These are phyloP conservation scores for Emericellopsis terricola DNA, from an alignment of 495 filamentous ascomycete genomes.

Conservation along the genomic window DNA sequence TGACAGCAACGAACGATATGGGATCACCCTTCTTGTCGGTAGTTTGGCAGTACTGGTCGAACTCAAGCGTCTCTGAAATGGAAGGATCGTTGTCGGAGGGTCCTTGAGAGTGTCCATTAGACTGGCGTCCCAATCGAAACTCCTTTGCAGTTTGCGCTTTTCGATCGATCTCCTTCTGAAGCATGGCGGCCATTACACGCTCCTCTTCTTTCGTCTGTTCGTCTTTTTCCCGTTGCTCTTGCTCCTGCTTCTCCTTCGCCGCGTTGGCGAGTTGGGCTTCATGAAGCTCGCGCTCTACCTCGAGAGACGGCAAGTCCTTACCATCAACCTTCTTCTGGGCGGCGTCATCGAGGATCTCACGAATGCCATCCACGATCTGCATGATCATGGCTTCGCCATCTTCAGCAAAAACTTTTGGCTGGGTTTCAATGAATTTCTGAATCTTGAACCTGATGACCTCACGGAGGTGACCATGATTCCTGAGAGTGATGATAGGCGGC, in stretches of 20 bases:
- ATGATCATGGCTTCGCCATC: constrained; percentile 67
- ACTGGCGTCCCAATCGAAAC: constrained; percentile 20
- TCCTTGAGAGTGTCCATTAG: no score
- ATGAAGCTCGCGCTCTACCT: constrained; percentile 67
- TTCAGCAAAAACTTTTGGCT: constrained; percentile 43
- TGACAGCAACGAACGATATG: constrained; percentile 43
- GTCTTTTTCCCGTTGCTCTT: constrained; percentile 27
- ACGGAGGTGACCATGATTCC: constrained; percentile 39
- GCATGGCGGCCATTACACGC: constrained; percentile 49
- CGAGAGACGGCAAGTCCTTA: constrained; percentile 63
- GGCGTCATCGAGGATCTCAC: constrained; percentile 78
- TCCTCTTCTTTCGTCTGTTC: constrained; percentile 58
- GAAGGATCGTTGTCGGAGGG: constrained; percentile 10
- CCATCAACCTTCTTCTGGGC: constrained; percentile 53
- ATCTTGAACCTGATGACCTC: constrained; percentile 48
- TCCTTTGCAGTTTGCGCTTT: constrained; percentile 41
- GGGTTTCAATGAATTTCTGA: constrained; percentile 46
- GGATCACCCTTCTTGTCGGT: constrained; percentile 36
- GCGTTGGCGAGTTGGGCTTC: constrained; percentile 30
- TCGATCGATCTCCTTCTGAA: constrained; percentile 57
- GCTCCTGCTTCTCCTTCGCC: constrained; percentile 28
- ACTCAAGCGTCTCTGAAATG: constrained; percentile 28
- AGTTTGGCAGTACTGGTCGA: constrained; percentile 51
- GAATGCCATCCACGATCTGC: constrained; percentile 63
- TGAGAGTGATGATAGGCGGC: constrained; percentile 52